Evolutionary conservation across 495 filamentous ascomycete genomes (phyloP), one percentile per base, ranked within the genome.

Genomic region (Penicillium desertorum): DNA sequence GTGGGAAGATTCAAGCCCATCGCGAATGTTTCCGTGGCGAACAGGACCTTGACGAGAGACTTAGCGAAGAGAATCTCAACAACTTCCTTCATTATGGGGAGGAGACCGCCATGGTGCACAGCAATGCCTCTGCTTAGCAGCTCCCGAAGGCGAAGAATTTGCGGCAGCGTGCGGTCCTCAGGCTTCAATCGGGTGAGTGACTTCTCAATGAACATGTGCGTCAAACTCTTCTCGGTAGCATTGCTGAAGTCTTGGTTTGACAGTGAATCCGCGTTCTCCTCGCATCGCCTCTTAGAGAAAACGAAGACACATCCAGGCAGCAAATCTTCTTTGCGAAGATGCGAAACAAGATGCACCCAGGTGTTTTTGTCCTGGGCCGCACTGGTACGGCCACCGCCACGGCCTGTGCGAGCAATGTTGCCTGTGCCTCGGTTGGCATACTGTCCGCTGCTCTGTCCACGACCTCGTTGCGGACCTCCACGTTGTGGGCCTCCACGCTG

Each of bases 1-100:
- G 94, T 98, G 14, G 94, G 94, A 54, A 98, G 75, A 64, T 98
- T 98, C 20, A 98, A 75, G 37, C 94, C 94, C 94, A 98, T 98
- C 29, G 94, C 94, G 72, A 98, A 98, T 0, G 94, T 98, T 70
- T 98, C 94, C 0, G 94, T 98, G 1, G 94, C 94, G 65, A 98
- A 98, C 16, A 98, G 81, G 14, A 98, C 88, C 70, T 98, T 98
- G 30, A 98, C 95, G 52, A 98, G 70, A 0, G 93, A 94, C 68
- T 87, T 89, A 0, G 94, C 94, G 65, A 98, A 98, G 23, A 98
- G 74, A 54, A 98, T 96, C 74, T 98, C 94, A 6, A 98, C 94
- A 30, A 97, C 83, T 73, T 98, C 94, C 73, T 98, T 98, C 57
- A 98, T 92, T 66, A 98, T 98, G 8, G 94, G 94, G 37, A 98